A percentile compares a stretch with the other conserved stretches of the same genome.
phyloP scores from a whole-genome alignment of 2,329 filamentous ascomycete genomes.

The Septoria petroselini region DNA sequence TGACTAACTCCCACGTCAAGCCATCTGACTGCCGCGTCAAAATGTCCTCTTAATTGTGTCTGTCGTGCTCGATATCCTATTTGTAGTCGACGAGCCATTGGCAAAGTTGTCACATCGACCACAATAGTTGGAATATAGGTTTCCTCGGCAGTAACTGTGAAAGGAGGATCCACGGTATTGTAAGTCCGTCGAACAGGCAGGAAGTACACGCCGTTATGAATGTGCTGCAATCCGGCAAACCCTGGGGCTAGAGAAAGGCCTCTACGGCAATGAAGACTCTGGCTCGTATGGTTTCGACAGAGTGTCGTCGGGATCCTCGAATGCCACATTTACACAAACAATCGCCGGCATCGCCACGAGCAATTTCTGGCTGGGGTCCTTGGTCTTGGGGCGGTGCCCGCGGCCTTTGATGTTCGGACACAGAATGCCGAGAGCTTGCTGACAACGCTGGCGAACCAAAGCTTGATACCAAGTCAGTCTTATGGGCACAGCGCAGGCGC shows the following conservation, averaged over 20 bases:
- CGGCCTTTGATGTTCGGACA: conserved; percentile 17
- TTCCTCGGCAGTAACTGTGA: not conserved
- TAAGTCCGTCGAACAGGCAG: not conserved
- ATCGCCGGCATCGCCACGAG: conserved; percentile 20
- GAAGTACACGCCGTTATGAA: not conserved
- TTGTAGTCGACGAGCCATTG: not conserved
- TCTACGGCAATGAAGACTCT: conserved; percentile 7
- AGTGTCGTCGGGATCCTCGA: conserved; percentile 3
- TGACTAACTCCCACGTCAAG: not conserved
- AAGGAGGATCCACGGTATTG: not conserved
- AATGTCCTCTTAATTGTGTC: not conserved
- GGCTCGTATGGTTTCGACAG: conserved; percentile 16
- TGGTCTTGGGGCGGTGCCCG: conserved; percentile 28
- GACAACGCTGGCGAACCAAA: not conserved
- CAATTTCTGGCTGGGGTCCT: conserved; percentile 39
- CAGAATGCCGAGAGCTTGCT: not conserved
- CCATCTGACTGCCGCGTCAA: not conserved
- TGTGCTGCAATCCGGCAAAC: not conserved
- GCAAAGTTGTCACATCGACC: not conserved
- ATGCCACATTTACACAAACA: not conserved
- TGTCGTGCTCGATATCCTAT: not conserved
- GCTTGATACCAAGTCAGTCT: conserved; percentile 6
- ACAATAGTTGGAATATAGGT: not conserved
- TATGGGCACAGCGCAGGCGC: conserved; percentile 18
- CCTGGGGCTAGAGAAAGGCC: conserved; percentile 1